These are phyloP conservation scores for Candida anglica DNA, from an alignment of 805 yeast species.

Conservation along the genomic window DNA sequence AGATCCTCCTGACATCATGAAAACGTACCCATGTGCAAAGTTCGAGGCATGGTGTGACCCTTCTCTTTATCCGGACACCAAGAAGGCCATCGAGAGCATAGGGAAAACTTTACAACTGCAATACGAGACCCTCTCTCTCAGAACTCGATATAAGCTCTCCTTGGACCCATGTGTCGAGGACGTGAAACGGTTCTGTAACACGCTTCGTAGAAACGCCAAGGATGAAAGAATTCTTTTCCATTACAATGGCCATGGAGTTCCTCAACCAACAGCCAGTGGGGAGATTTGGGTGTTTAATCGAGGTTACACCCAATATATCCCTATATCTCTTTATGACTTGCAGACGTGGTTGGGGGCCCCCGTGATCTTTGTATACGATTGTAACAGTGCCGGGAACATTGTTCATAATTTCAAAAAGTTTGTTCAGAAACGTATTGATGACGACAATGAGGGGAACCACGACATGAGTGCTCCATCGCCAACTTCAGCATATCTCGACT, in stretches of 20 bases:
- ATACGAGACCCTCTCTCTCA: conserved; percentile 81
- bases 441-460: conserved; percentile 64
- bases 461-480: conserved; percentile 56
- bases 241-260: conserved; percentile 98
- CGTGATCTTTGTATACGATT: conserved; percentile 90
- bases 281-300: conserved; percentile 98
- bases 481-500: conserved; percentile 69
- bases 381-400: conserved; percentile 91
- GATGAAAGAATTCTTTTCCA: conserved; percentile 92
- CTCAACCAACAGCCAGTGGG: conserved; percentile 93
- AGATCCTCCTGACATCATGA: conserved; percentile 94
- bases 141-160: conserved; percentile 87
- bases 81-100: conserved; percentile 85
- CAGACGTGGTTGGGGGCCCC: conserved; percentile 99
- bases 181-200: conserved; percentile 84
- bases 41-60: conserved; percentile 95
- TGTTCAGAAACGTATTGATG: conserved; percentile 84
- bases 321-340: conserved; percentile 89
- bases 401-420: conserved; percentile 84
- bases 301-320: conserved; percentile 96
- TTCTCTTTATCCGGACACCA: conserved; percentile 70
- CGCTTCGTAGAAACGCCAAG: conserved; percentile 83
- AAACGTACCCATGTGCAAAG: conserved; percentile 90
- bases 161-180: conserved; percentile 96
- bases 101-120: conserved; percentile 86